Evolutionary conservation across 176 grass and related monocot species (phyloP), one percentile per base, ranked within the genome.

Genomic region (Paspalum vaginatum): DNA sequence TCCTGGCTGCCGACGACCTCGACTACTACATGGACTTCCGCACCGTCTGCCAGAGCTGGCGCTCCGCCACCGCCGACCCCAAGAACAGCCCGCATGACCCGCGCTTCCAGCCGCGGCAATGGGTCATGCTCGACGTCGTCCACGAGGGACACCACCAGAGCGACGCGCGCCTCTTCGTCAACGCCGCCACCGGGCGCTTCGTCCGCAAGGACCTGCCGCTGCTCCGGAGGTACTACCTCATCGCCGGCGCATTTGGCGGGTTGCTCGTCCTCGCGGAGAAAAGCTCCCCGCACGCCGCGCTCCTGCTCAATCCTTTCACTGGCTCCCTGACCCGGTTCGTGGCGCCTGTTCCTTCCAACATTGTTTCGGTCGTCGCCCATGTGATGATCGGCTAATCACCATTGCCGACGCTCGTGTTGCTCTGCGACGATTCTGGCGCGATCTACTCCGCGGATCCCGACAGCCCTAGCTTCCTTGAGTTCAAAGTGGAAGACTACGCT

Each of bases 1-100:
- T 71, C 14, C 45, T 49, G 3, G 24, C 13, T 13, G 17, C 45
- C 46, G 22, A 71, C 46, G 68, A 71, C 68, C 22, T 71, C 7
- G 68, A 71, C 68, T 49, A 5, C 22, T 71, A 71, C 68, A 71
- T 10, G 45, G 68, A 50, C 46, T 16, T 71, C 45, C 68, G 68
- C 14, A 22, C 68, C 13, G 46, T 71, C 13, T 51, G 68, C 68
- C 6, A 24, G 14, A 1, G 45, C 46, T 51, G 68, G 68, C 68
- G 68, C 68, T 16, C 22, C 45, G 14, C 46, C 68, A 71, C 68
- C 22, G 68, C 45, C 13, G 68, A 71, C 68, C 68, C 68, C 21
- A 68, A 49, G 79, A 39, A 6, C 18, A 26, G 32, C 32, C 18
- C 2, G 13, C 4, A 21, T 20, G 18, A 0, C 56, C 10, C 56